Base-by-base conservation (phyloP, 805 yeast species). In the Candida boleticola region DNA sequence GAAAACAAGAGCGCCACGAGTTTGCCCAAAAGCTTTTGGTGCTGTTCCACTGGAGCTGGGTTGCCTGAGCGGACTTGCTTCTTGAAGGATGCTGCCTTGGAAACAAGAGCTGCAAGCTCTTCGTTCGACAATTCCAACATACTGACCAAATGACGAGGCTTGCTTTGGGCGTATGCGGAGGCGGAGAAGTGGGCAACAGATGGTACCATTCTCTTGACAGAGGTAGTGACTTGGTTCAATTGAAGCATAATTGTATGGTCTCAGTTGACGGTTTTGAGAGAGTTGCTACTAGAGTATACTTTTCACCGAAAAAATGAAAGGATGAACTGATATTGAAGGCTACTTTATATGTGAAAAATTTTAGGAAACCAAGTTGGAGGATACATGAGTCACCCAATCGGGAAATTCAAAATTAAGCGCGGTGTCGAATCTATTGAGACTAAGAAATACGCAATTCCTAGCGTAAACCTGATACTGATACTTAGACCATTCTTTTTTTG, bases 1-100 rank as follows among this genome's bases (percentile, higher is more conserved):
- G 89, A 77, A 64, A 93, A 93, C 35, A 93, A 61, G 55, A 93
- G 64, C 0, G 97, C 89, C 20, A 88, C 82, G 2, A 92, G 77
- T 61, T 83, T 87, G 2, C 97, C 98, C 30, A 79, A 64, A 38
- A 93, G 67, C 41, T 88, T 79, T 36, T 64, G 71, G 42, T 71
- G 73, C 46, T 71, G 61, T 14, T 58, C 54, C 37, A 55, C 58
- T n/a, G 68, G 57, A 2, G 71, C 52, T 5, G 58, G 52, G 39
- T 74, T 63, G n/a, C 82, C 79, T 4, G 74, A 60, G 54, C 79
- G 81, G 60, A 85, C 80, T 29, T 79, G 66, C 4, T 64, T 50
- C 60, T 93, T 92, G 66, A 77, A 87, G 42, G 71, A 51, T 39
- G 75, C 74, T 2, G 97, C 97, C 58, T 88, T 82, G 43, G 74